Evolutionary conservation across 2,329 filamentous ascomycete species (phyloP).

Genomic region (Diaporthe aspalathi): DNA sequence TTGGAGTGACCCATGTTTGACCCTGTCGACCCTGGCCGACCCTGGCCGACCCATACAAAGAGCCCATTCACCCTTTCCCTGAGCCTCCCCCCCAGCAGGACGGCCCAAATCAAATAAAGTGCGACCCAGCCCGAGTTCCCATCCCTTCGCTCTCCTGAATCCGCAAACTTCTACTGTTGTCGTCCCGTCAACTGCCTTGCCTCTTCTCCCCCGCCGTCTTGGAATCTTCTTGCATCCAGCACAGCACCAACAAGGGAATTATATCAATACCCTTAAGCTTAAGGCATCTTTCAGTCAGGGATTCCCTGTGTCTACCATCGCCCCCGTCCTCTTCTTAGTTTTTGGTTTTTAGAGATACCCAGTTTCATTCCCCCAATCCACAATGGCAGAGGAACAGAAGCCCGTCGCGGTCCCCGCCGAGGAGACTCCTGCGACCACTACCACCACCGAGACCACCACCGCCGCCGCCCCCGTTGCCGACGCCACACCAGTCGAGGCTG

Average conservation of each 20-base stretch:
- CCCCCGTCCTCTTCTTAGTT: conserved; percentile 37
- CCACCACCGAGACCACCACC: conserved; percentile 40
- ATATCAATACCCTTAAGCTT: conserved; percentile 32
- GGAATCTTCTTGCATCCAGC: conserved; percentile 20
- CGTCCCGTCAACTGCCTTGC: conserved; percentile 30
- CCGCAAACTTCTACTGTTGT: conserved; percentile 35
- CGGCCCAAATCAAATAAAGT: conserved; percentile 40
- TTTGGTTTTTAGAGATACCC: conserved; percentile 62
- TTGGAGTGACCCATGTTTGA: background rate
- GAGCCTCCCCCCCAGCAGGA: conserved; percentile 28
- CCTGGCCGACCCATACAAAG: conserved; percentile 32
- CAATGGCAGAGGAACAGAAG: conserved; percentile 82
- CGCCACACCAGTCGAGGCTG: conserved; percentile 41
- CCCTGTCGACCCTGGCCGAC: too few species aligned
- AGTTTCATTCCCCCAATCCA: conserved; percentile 52
- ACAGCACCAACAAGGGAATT: background rate
- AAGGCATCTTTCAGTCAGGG: conserved; percentile 29
- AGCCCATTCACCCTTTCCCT: conserved; percentile 31
- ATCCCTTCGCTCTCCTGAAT: conserved; percentile 38
- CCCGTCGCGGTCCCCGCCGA: conserved; percentile 70
- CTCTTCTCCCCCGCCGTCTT: conserved; percentile 21
- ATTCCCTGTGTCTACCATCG: conserved; percentile 22
- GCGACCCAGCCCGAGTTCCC: conserved; percentile 39
- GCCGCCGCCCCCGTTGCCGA: conserved; percentile 47
- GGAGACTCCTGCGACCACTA: conserved; percentile 53